These are phyloP conservation scores for Carnegiea gigantea DNA, from an alignment of 179 eudicot species.

Conservation along the genomic window DNA sequence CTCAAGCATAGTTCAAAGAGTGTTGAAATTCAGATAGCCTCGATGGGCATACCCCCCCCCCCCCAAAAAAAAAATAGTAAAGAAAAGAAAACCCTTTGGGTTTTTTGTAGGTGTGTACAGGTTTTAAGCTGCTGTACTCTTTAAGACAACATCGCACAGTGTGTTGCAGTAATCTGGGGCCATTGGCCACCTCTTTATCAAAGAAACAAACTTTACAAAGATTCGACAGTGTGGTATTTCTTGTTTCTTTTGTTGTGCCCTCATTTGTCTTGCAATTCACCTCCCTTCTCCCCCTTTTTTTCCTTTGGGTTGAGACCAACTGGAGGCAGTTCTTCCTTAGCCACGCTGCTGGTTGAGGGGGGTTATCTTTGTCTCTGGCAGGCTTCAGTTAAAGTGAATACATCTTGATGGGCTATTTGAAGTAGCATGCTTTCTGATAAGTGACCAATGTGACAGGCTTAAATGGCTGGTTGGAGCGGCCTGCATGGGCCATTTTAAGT, in stretches of 20 bases:
- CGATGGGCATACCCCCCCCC: not conserved
- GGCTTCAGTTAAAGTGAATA: not conserved
- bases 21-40: not conserved
- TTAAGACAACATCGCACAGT: not conserved
- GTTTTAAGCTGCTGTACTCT: constrained; percentile 13
- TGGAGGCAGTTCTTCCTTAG: constrained; percentile 2
- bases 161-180: not conserved
- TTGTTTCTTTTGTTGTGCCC: not conserved
- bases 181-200: constrained; percentile 7
- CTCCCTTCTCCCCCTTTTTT: not conserved
- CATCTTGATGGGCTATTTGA: not conserved
- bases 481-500: not conserved
- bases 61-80: not conserved
- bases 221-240: not conserved
- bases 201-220: not conserved
- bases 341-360: not conserved
- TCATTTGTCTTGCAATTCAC: not conserved
- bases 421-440: not conserved
- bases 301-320: not conserved
- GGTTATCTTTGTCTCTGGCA: not conserved
- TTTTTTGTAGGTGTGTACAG: constrained; percentile 17
- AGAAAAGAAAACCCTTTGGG: not conserved
- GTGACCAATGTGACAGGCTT: not conserved
- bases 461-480: not conserved
- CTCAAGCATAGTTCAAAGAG: not conserved